Evolutionary conservation across 2,329 filamentous ascomycete genomes (phyloP).

Genomic region (Aspergillus ibericus): DNA sequence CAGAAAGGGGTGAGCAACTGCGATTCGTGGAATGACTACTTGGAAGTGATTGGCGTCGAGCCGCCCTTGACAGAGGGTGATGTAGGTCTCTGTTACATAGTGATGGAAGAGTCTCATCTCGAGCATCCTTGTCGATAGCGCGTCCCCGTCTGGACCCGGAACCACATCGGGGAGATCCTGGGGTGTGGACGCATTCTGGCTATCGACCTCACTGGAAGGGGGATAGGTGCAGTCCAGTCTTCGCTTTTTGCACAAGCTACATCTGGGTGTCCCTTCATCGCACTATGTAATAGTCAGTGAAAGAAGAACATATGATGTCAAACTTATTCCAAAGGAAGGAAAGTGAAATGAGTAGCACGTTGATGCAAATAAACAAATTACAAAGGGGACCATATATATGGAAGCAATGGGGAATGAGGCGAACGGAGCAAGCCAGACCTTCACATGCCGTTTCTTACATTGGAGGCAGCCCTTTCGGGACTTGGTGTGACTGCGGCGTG

Average conservation of each 20-base stretch:
- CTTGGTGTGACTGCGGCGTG: slow-evolving; percentile 39
- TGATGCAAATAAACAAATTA: neutral
- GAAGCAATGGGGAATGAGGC: neutral
- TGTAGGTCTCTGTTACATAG: slow-evolving; percentile 38
- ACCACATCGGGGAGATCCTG: slow-evolving; percentile 20
- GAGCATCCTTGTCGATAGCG: slow-evolving; percentile 28
- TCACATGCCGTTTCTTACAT: slow-evolving; percentile 42
- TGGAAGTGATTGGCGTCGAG: slow-evolving; percentile 36
- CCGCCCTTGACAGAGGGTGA: slow-evolving; percentile 32
- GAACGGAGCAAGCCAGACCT: slow-evolving; percentile 26
- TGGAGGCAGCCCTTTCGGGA: slow-evolving; percentile 42
- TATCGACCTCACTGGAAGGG: slow-evolving; percentile 24
- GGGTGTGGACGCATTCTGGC: slow-evolving; percentile 22
- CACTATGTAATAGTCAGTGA: slow-evolving; percentile 27
- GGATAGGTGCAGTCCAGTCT: slow-evolving; percentile 40
- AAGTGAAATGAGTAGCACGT: neutral
- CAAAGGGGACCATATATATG: neutral
- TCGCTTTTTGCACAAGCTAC: slow-evolving; percentile 39
- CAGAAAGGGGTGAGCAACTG: slow-evolving; percentile 46
- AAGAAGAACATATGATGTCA: neutral
- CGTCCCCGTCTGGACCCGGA: slow-evolving; percentile 8
- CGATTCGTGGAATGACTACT: slow-evolving; percentile 36
- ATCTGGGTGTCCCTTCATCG: slow-evolving; percentile 38
- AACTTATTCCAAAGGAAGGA: neutral
- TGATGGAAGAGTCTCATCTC: slow-evolving; percentile 43